Evolutionary conservation across 2,329 filamentous ascomycete species (phyloP).

Genomic region (Monilinia laxa): DNA sequence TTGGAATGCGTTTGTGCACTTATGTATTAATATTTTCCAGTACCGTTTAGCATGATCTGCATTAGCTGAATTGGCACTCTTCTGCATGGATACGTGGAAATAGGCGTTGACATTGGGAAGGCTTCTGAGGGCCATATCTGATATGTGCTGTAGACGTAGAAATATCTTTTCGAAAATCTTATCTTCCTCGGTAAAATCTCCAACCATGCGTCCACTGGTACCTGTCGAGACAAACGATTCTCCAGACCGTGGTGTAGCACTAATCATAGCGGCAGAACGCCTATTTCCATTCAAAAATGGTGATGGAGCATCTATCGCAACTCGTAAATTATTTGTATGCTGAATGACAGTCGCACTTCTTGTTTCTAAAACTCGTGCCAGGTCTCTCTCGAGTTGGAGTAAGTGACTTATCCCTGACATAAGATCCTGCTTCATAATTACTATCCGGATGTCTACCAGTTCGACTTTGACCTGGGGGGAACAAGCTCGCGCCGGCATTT

Average conservation of each 20-base stretch:
- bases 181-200: constrained; percentile 73
- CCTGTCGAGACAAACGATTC: constrained; percentile 68
- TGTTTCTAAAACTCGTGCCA: constrained; percentile 38
- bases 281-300: constrained; percentile 51
- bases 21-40: constrained; percentile 70
- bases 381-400: constrained; percentile 54
- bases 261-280: constrained; percentile 51
- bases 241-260: constrained; percentile 73
- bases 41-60: constrained; percentile 60
- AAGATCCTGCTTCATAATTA: constrained; percentile 51
- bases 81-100: constrained; percentile 62
- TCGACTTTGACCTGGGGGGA: constrained; percentile 27
- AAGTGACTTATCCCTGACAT: constrained; percentile 52
- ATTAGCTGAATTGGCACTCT: constrained; percentile 59
- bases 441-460: constrained; percentile 25
- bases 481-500: constrained; percentile 37
- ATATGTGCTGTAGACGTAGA: constrained; percentile 69
- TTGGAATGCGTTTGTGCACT: constrained; percentile 68
- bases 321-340: constrained; percentile 45
- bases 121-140: constrained; percentile 69
- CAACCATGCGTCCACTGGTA: constrained; percentile 36
- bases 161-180: constrained; percentile 80
- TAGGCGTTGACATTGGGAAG: constrained; percentile 69
- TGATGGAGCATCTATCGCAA: constrained; percentile 55
- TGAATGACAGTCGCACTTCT: constrained; percentile 41